Evolutionary conservation across 1,284 basidiomycete genomes (phyloP), one percentile per base, ranked within the genome.

Genomic region (Cutaneotrichosporon mucoides): DNA sequence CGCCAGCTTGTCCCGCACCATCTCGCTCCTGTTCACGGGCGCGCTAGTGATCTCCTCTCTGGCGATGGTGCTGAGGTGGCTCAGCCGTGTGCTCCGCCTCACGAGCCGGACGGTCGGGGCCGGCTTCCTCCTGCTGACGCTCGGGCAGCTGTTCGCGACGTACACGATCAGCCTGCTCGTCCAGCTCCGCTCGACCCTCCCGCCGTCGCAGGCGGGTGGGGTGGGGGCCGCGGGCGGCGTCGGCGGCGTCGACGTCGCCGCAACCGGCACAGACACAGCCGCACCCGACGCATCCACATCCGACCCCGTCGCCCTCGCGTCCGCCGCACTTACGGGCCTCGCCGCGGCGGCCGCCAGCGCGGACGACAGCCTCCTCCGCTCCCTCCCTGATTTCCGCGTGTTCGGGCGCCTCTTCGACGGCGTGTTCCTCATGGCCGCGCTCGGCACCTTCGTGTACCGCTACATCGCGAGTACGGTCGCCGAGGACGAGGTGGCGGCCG

Each of bases 361-460:
- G 6, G 69, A 73, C 48, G 66, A 69, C 41, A 71, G 69, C 4
- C 64, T 77, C 10, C 64, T 78, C 7, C 66, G 71, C 1, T 70
- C 73, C 10, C 64, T 79, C 3, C 78, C 78, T 8, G 75, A 78
- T 53, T 79, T 79, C 60, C 61, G 70, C 15, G 71, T 77, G 1
- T 79, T 79, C 62, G 77, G 77, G 11, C 64, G 76, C 37, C 62
- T 78, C 24, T 79, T 79, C 59, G 78, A 79, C 55, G 56, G 72
- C 35, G 66, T 74, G 45, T 79, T 79, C 58, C 59, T 79, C 24
- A 35, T 76, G 10, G 74, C 75, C 2, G 76, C 77, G 1, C 46
- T 66, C 0, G 63, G 64, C 4, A 76, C 76, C 0, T 65, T 58
- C 0, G 44, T 73, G 2, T 77, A 71, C 55, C 63, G 75, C n/a